Conservation (phyloP, 2,329 filamentous ascomycete genomes). For the Aspergillus luchuensis region DNA sequence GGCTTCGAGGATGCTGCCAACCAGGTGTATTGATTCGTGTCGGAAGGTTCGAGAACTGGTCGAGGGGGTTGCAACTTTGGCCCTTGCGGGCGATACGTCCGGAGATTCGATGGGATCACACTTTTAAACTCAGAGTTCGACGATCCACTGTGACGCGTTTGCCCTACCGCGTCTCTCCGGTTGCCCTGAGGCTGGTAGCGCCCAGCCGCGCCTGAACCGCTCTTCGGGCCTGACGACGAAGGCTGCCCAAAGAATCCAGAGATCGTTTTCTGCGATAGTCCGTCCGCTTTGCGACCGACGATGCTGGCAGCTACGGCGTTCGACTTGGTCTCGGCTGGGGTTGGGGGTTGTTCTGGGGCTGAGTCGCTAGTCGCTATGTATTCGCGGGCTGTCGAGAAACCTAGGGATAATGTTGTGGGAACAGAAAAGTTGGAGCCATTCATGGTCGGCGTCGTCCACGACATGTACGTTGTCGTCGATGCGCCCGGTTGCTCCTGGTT, state of each 20-base stretch:
- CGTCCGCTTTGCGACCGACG: conserved; percentile 41
- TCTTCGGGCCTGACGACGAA: conserved; percentile 23
- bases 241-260: conserved; percentile 52
- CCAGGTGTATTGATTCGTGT: conserved; percentile 40
- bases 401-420: conserved; percentile 49
- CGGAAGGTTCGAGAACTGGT: conserved; percentile 35
- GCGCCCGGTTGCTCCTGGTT: conserved; percentile 30
- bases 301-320: conserved; percentile 29
- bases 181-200: conserved; percentile 15
- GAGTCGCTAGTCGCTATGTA: conserved; percentile 49
- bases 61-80: conserved; percentile 35
- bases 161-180: conserved; percentile 13
- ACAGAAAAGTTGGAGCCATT: conserved; percentile 49
- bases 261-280: conserved; percentile 54
- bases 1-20: conserved; percentile 30
- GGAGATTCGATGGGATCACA: conserved; percentile 26
- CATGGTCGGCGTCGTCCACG: conserved; percentile 63
- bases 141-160: conserved; percentile 5
- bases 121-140: conserved; percentile 15
- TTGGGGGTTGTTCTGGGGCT: conserved; percentile 11
- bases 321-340: conserved; percentile 34
- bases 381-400: conserved; percentile 64
- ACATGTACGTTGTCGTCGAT: conserved; percentile 35
- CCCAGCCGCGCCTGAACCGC: conserved; percentile 17
- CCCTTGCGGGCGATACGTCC: conserved; percentile 35